Base-by-base conservation (phyloP, 768 basidiomycete genomes). In the Tylopilus balloui region DNA sequence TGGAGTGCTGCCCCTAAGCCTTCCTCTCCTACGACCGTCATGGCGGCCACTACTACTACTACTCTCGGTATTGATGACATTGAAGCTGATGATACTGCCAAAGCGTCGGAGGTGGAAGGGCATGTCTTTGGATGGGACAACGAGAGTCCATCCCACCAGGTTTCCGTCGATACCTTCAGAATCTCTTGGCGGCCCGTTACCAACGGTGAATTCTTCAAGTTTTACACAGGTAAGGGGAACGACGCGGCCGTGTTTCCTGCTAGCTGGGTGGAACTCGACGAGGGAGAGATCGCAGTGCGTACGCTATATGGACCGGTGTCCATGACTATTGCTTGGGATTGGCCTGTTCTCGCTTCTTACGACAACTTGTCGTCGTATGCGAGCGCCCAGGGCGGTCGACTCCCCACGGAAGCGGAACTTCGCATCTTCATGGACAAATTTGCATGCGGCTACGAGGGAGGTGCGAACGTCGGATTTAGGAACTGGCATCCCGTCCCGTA, bases 101-200 rank as follows among this genome's bases (percentile, higher is more conserved):
- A 67, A 15, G 59, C 68, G 3, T 58, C 65, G 0, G 73, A 78
- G 20, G 64, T 78, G 37, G 63, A 68, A 15, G 69, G 68, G 8
- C 85, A 94, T 59, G 80, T 84, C 48, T 92, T 89, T 66, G 92
- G 93, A 0, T 93, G 95, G 96, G 96, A 99, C 64, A 93, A 92
- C 58, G 96, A 99, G 69, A 75, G 84, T 56, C 91, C 93, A 2
- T 71, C 73, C 54, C 72, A 83, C 20, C 62, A 60, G 14, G 79
- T 84, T n/a, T 55, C 75, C 0, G 83, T 96, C 27, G 72, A 69
- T 34, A 50, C 77, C 53, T 93, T 97, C 73, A 76, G 73, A 57
- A 85, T 96, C 34, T 85, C 86, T 35, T 86, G 88, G 77, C 73
- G 91, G 53, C 92, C 92, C 1, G 74, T 99, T 29, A 91, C 86